These are phyloP conservation scores for Termitomyces sp. DNA, from an alignment of 768 basidiomycete species.

Conservation along the genomic window DNA sequence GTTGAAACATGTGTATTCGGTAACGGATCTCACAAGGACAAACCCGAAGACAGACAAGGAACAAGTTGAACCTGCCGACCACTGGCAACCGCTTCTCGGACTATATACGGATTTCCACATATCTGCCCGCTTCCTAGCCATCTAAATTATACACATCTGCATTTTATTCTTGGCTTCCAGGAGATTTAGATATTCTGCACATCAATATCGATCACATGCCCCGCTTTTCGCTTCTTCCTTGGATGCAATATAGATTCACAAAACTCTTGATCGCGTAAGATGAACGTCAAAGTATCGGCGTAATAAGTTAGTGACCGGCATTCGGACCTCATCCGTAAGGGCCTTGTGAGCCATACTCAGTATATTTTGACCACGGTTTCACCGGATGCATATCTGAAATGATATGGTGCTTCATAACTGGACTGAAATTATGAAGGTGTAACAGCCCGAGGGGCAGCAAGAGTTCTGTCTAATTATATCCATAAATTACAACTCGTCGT, in stretches of 20 bases:
- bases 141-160: background rate
- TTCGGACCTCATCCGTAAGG: background rate
- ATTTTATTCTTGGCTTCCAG: too few species aligned
- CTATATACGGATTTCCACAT: background rate
- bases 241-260: too few species aligned
- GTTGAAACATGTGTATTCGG: background rate
- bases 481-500: conserved; percentile 19
- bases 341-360: background rate
- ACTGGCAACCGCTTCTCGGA: background rate
- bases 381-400: background rate
- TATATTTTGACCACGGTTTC: background rate
- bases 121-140: too few species aligned
- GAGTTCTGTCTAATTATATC: background rate
- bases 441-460: background rate
- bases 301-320: too few species aligned
- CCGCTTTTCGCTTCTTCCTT: background rate
- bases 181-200: background rate
- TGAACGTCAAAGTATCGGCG: too few species aligned
- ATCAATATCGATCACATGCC: too few species aligned
- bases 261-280: too few species aligned
- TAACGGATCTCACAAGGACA: background rate
- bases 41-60: too few species aligned
- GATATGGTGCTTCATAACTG: background rate
- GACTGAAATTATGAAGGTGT: background rate
- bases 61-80: background rate